Base-by-base conservation (phyloP, 192 early-diverging fungal genomes). In the Coemansia sp. region DNA sequence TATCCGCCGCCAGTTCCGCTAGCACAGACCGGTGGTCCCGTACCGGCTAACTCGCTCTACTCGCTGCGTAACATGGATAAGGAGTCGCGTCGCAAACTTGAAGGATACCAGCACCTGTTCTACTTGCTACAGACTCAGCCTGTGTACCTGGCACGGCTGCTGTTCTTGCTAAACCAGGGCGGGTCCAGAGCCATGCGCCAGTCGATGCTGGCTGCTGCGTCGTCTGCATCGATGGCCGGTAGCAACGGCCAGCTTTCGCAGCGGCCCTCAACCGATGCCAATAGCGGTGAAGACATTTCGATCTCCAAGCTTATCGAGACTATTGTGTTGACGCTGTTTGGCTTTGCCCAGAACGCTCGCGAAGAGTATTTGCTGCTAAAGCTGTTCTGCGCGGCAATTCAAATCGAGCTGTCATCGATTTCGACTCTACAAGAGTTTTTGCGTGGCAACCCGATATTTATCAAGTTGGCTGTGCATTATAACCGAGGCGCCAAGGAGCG, bases 61-160 rank as follows among this genome's bases (percentile, higher is more conserved):
- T 88, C 90, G 51, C 82, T 93, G 39, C 89, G 87, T 45, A 88
- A 86, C 29, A 78, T 90, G 53, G 96, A 99, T 72, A 94, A 95
- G 69, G 91, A 92, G 64, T 92, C 88, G 39, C 73, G 90, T n/a
- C 66, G 79, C 54, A 85, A 87, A 45, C 66, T 93, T 14, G 89
- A 90, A 53, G 72, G 88, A 9, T 99, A 98, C 79, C 93, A 96
- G 75, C 85, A 98, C 61, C 72, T 99, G 50, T 97, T 99, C 57
- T 98, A 98, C 68, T 59, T 99, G 54, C 84, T 99, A 39, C 98
- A 99, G 78, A 99, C 98, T 4, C 90, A 99, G 74, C 94, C 95
- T 3, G 62, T 84, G 20, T 98, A 99, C 65, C 83, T 99, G 57
- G 90, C 95, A 10, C 85, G 85, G 13, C 77, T 97, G 38, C 85